A percentile compares a stretch with the other conserved stretches of the same genome.
Evolutionary conservation across 352 stramenopile species (phyloP).

Genomic region (Hyaloperonospora arabidopsidis): DNA sequence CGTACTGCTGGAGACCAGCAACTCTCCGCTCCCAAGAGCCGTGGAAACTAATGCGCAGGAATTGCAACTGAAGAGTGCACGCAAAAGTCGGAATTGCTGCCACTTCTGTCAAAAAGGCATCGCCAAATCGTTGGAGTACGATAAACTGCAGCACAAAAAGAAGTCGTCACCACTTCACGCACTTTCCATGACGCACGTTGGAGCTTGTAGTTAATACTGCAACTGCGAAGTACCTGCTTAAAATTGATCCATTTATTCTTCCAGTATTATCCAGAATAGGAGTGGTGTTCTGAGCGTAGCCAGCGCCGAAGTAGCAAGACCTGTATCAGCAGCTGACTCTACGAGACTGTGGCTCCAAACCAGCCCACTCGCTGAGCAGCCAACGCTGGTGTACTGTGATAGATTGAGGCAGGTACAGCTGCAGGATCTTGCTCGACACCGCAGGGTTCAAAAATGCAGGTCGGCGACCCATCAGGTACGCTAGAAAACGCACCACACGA

Average conservation of each 20-base stretch:
- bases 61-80: slow-evolving; percentile 45
- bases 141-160: slow-evolving; percentile 51
- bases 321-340: no score
- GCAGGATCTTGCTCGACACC: slow-evolving; percentile 38
- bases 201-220: slow-evolving; percentile 18
- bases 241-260: slow-evolving; percentile 6
- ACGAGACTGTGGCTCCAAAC: not conserved
- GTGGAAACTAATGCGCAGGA: no score
- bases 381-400: slow-evolving; percentile 70
- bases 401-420: slow-evolving; percentile 42
- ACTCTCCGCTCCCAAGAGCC: no score
- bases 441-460: slow-evolving; percentile 45
- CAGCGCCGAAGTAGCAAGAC: no score
- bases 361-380: slow-evolving; percentile 52
- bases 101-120: slow-evolving; percentile 59
- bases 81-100: slow-evolving; percentile 57
- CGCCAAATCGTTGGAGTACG: slow-evolving; percentile 45
- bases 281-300: no score
- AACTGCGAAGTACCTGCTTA: slow-evolving; percentile 44
- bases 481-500: slow-evolving; percentile 56
- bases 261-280: no score
- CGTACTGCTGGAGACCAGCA: no score
- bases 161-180: slow-evolving; percentile 43
- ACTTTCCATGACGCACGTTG: slow-evolving; percentile 27
- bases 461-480: slow-evolving; percentile 51